Evolutionary conservation across 306 rosid genomes (phyloP).

Genomic region (Pachyrhizus erosus): DNA sequence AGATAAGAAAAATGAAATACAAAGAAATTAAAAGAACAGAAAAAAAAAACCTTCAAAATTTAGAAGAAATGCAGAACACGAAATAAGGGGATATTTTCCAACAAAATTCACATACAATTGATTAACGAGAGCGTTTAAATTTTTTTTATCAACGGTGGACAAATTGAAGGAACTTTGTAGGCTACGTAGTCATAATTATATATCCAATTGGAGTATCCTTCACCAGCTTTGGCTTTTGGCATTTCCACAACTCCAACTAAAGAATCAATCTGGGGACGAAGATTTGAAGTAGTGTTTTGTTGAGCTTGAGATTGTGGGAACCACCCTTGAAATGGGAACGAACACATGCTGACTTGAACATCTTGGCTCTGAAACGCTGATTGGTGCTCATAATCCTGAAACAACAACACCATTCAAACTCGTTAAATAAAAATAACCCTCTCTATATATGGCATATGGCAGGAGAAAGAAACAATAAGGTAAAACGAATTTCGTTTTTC

Average conservation of each 20-base stretch:
- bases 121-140: conserved; percentile 14
- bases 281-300: neutral
- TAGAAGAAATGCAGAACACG: neutral
- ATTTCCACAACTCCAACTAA: conserved; percentile 24
- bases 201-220: conserved; percentile 40
- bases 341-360: neutral
- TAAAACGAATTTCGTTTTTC: too few species aligned
- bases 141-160: conserved; percentile 42
- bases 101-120: conserved; percentile 1
- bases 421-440: neutral
- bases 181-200: neutral
- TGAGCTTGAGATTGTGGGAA: conserved; percentile 21
- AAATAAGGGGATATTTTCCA: neutral
- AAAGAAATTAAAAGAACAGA: neutral
- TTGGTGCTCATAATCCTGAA: conserved; percentile 41
- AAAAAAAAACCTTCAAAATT: neutral
- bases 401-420: neutral
- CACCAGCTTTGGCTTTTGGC: conserved; percentile 8
- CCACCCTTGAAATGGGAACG: conserved; percentile 18
- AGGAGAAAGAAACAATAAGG: too few species aligned
- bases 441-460: too few species aligned
- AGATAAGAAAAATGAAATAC: neutral
- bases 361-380: conserved; percentile 39
- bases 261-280: conserved; percentile 26
- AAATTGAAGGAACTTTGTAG: conserved; percentile 34